Percentiles rank a stretch among this genome's conserved stretches.
Evolutionary conservation across 2,329 filamentous ascomycete species (phyloP).

Genomic region (Fusarium globosum): DNA sequence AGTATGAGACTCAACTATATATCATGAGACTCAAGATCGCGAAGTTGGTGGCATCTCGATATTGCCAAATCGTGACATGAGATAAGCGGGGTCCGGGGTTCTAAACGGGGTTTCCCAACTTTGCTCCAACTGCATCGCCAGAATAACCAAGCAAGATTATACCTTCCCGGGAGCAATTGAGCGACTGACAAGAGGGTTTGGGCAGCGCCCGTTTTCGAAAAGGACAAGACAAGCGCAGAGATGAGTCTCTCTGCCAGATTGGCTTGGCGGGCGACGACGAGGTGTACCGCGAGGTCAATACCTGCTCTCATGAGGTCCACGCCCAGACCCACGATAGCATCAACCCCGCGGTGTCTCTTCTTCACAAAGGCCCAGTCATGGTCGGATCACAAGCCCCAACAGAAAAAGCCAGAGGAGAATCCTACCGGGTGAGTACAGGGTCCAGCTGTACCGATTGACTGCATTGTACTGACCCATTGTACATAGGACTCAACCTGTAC

Average conservation of each 20-base stretch:
- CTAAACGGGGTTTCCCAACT: slow-evolving; percentile 22
- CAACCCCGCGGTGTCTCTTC: slow-evolving; percentile 28
- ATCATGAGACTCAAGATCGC: not conserved
- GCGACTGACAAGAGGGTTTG: slow-evolving; percentile 17
- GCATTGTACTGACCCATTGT: not conserved
- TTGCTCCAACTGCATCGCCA: slow-evolving; percentile 3
- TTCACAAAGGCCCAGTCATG: slow-evolving; percentile 38
- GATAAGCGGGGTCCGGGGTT: slow-evolving; percentile 14
- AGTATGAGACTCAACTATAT: not conserved
- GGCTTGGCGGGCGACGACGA: slow-evolving; percentile 23
- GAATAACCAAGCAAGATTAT: not conserved
- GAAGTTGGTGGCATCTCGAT: not conserved
- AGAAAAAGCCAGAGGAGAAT: slow-evolving; percentile 18
- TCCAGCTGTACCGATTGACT: not conserved
- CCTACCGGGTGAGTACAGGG: slow-evolving; percentile 1
- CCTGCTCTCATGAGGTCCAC: slow-evolving; percentile 14
- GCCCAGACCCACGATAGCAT: slow-evolving; percentile 4
- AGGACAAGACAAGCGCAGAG: slow-evolving; percentile 6
- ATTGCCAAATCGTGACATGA: not conserved
- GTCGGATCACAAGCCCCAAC: slow-evolving; percentile 30
- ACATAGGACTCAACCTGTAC: slow-evolving; percentile 9
- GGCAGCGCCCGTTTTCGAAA: slow-evolving; percentile 7
- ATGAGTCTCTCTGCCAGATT: slow-evolving; percentile 32
- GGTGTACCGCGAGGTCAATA: slow-evolving; percentile 12
- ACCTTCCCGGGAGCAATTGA: not conserved